These are phyloP conservation scores for Starmerella etchellsii DNA, from an alignment of 805 yeast species.

Conservation along the genomic window DNA sequence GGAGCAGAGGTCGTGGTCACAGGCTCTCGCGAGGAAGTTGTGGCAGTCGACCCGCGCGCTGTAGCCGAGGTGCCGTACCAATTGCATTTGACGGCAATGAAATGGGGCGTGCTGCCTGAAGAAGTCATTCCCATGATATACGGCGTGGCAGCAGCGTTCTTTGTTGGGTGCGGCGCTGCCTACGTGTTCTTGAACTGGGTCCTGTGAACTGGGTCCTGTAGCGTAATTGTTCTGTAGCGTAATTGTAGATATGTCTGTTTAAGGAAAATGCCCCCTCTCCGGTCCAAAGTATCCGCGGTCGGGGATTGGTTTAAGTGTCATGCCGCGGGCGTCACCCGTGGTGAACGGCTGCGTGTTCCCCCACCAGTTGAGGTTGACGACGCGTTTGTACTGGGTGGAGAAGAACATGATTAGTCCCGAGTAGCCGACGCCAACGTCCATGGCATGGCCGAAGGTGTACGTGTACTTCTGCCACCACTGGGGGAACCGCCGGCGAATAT, in stretches of 20 bases:
- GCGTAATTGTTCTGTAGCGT: background rate
- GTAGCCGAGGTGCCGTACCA: constrained; percentile 6
- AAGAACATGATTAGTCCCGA: constrained; percentile 37
- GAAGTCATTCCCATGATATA: constrained; percentile 11
- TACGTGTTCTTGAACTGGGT: background rate
- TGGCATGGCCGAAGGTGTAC: constrained; percentile 37
- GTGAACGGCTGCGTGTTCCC: constrained; percentile 28
- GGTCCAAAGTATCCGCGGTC: constrained; percentile 18
- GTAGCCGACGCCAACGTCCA: constrained; percentile 41
- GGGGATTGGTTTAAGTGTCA: constrained; percentile 17
- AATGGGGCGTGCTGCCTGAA: constrained; percentile 7
- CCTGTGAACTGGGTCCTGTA: background rate
- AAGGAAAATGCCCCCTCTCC: constrained; percentile 14
- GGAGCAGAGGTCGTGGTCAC: constrained; percentile 1
- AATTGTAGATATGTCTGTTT: background rate
- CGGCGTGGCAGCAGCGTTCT: background rate
- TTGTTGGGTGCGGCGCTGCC: background rate
- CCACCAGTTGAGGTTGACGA: constrained; percentile 37
- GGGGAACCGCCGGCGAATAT: constrained; percentile 32
- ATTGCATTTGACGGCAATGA: constrained; percentile 11
- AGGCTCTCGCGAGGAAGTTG: constrained; percentile 10
- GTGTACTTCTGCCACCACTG: constrained; percentile 45
- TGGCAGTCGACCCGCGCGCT: background rate
- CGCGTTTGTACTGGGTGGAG: constrained; percentile 27
- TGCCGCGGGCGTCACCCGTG: constrained; percentile 13